These are phyloP conservation scores for Fennellomyces sp. DNA, from an alignment of 371 early-diverging fungal species.

Conservation along the genomic window DNA sequence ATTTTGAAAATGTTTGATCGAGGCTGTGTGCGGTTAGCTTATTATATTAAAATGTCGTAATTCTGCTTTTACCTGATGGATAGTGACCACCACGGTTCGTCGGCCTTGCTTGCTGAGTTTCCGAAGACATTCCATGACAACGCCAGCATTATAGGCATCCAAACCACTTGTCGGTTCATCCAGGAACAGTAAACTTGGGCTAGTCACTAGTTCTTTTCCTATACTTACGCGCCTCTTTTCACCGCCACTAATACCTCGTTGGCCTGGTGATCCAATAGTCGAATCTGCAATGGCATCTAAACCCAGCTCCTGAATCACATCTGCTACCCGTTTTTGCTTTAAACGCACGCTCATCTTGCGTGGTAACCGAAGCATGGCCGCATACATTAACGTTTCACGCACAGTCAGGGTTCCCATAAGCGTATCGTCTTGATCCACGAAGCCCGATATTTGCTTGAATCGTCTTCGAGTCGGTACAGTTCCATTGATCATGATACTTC, in stretches of 20 bases:
- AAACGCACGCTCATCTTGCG: conserved; percentile 53
- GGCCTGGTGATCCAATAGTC: conserved; percentile 65
- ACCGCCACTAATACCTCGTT: conserved; percentile 90
- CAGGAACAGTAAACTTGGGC: conserved; percentile 82
- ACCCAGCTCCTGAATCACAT: conserved; percentile 74
- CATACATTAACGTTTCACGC: conserved; percentile 86
- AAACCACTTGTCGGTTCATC: conserved; percentile 92
- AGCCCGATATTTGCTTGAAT: conserved; percentile 75
- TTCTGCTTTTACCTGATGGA: conserved; percentile 77
- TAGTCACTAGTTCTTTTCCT: conserved; percentile 86
- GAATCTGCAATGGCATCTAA: conserved; percentile 66
- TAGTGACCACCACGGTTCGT: conserved; percentile 78
- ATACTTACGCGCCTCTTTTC: conserved; percentile 94
- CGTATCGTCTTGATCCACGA: conserved; percentile 92
- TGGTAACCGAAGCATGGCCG: conserved; percentile 82
- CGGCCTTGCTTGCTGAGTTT: conserved; percentile 62
- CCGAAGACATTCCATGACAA: conserved; percentile 76
- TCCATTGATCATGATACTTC: conserved; percentile 89
- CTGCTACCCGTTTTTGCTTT: conserved; percentile 62
- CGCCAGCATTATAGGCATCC: conserved; percentile 85
- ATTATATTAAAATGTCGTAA: too few species aligned
- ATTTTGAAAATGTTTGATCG: conserved; percentile 78
- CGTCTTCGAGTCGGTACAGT: conserved; percentile 52
- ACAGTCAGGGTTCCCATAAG: conserved; percentile 89
- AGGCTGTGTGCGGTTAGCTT: conserved; percentile 57